Evolutionary conservation across 495 filamentous ascomycete species (phyloP).

Genomic region (Penicillium turbatum): DNA sequence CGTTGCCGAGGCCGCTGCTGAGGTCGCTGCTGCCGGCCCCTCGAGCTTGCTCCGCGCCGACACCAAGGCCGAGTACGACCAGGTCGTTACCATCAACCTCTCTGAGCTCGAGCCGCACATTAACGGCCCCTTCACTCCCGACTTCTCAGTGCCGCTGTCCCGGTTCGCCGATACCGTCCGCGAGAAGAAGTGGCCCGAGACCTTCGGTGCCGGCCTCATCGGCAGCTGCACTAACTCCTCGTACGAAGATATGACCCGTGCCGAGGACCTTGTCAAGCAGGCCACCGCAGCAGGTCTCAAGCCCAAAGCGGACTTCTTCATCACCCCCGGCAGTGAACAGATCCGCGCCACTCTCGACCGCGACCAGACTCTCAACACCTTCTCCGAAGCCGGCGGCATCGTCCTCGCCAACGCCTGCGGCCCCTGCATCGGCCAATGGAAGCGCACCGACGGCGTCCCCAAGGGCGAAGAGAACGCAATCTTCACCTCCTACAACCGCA

Average conservation of each 20-base stretch:
- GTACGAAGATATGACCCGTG: conserved; percentile 95
- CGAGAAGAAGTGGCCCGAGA: conserved; percentile 83
- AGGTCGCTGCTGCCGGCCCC: conserved; percentile 37
- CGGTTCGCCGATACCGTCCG: conserved; percentile 78
- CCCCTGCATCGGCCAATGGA: conserved; percentile 95
- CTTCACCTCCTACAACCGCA: conserved; percentile 95
- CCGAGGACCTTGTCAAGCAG: conserved; percentile 87
- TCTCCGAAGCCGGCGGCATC: conserved; percentile 80
- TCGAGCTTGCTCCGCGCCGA: conserved; percentile 69
- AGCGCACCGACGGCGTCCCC: conserved; percentile 73
- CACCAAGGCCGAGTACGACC: conserved; percentile 76
- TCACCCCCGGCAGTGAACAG: conserved; percentile 94
- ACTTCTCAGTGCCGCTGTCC: conserved; percentile 87
- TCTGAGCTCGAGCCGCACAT: conserved; percentile 91
- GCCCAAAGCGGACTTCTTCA: conserved; percentile 86
- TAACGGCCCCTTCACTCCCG: conserved; percentile 95
- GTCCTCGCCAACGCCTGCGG: conserved; percentile 95
- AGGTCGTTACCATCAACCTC: conserved; percentile 87
- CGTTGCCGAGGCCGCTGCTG: conserved; percentile 54
- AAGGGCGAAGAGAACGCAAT: conserved; percentile 93
- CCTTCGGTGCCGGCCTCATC: conserved; percentile 87
- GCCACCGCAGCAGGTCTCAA: conserved; percentile 80
- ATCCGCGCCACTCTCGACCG: conserved; percentile 89
- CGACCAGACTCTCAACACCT: conserved; percentile 78
- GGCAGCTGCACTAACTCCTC: conserved; percentile 98